Evolutionary conservation across 305 asterid species (phyloP), one percentile per base, ranked within the genome.

Genomic region (Fraxinus latifolia): DNA sequence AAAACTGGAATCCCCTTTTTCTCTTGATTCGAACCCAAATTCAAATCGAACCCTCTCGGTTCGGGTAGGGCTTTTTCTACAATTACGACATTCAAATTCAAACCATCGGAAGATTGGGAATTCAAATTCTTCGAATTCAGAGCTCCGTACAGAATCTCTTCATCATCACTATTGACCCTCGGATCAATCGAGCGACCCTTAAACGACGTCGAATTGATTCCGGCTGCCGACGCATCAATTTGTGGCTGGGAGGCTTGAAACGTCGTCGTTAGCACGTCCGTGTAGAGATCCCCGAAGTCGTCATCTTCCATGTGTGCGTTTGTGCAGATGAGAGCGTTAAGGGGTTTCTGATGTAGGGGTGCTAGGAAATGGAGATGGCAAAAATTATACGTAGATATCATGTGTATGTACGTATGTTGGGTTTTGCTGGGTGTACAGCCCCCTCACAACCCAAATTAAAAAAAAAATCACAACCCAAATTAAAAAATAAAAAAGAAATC

Each of bases 221-320:
- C 76, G 58, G 82, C 84, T 70, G 81, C 80, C 19, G 86, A 17
- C 55, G 76, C 80, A 36, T 21, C 86, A 58, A 79, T 4, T 76
- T 70, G 75, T 5, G 31, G 76, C 76, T 70, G 77, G 39, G 81
- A 91, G n/a, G 89, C 74, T 47, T 82, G 89, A 80, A 83, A 42
- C 89, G 95, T 76, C 62, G 92, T 39, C 88, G 89, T 47, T 42
- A 90, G 92, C 37, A 96, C 97, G 76, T 96, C 98, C 0, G 99
- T 89, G 85, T 96, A 96, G 31, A 96, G 97, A 92, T 96, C 99
- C 79, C 99, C 99, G 90, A 96, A 96, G 89, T 94, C 99, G 86
- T 94, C 98, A 80, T 94, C 98, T 82, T 94, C 99, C 99, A 93
- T 94, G 65, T 68, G 81, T 37, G 90, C 19, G 85, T 47, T 82